Percentiles rank a stretch among this genome's conserved stretches.
Conservation (phyloP, 768 basidiomycete species). For the Pleurotus sapidus region DNA sequence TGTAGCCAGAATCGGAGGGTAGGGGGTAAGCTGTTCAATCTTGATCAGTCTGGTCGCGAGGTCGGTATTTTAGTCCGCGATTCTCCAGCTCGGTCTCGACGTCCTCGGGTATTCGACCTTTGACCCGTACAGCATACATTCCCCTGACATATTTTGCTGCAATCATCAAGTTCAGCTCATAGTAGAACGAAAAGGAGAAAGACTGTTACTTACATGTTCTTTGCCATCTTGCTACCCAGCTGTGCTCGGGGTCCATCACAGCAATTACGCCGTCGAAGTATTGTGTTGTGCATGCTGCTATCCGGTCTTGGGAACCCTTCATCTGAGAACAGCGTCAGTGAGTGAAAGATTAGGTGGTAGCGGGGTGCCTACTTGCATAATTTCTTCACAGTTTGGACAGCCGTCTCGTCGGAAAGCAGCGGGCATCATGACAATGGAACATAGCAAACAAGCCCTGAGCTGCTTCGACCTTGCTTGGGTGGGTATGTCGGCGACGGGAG, state of each 20-base stretch:
- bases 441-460: constrained; percentile 89
- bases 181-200: not conserved
- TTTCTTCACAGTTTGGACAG: constrained; percentile 97
- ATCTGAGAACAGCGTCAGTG: constrained; percentile 48
- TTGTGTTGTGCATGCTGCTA: constrained; percentile 83
- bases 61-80: constrained; percentile 81
- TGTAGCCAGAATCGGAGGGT: not conserved
- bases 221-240: constrained; percentile 98
- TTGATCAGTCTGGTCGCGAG: constrained; percentile 75
- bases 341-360: not conserved
- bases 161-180: constrained; percentile 3
- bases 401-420: constrained; percentile 82
- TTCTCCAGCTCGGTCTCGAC: constrained; percentile 78
- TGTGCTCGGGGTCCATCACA: constrained; percentile 78
- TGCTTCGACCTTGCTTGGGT: constrained; percentile 63
- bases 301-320: constrained; percentile 82
- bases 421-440: constrained; percentile 85
- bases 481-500: constrained; percentile 40
- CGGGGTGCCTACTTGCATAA: constrained; percentile 68
- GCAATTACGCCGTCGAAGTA: constrained; percentile 93
- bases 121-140: constrained; percentile 90
- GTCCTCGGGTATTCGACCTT: constrained; percentile 82
- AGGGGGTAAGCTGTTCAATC: constrained; percentile 36
- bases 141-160: constrained; percentile 88
- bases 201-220: constrained; percentile 65